Evolutionary conservation across 108 stramenopile genomes (phyloP).

Genomic region (Conticribra guillardii): DNA sequence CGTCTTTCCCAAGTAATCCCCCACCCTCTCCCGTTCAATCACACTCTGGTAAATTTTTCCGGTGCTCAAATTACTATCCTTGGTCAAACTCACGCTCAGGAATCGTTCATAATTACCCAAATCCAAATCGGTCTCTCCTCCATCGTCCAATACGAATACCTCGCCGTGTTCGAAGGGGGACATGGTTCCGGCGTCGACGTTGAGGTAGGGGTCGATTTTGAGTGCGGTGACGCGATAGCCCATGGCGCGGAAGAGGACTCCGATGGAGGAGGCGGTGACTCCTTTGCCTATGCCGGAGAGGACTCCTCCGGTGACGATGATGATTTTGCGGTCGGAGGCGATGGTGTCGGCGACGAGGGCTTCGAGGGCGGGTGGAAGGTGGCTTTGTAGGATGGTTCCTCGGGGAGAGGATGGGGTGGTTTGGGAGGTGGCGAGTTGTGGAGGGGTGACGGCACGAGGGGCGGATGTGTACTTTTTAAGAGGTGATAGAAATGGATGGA

Average conservation of each 20-base stretch:
- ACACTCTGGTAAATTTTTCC: slow-evolving; percentile 97
- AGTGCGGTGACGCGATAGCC: slow-evolving; percentile 94
- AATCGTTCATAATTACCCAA: slow-evolving; percentile 99
- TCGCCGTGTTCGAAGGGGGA: slow-evolving; percentile 96
- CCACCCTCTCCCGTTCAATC: slow-evolving; percentile 92
- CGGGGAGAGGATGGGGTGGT: too few relatives aligned
- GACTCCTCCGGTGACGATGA: slow-evolving; percentile 98
- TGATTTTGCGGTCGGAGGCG: slow-evolving; percentile 41
- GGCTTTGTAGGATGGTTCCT: slow-evolving; percentile 28
- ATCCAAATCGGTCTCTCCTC: slow-evolving; percentile 99
- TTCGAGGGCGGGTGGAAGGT: slow-evolving; percentile 32
- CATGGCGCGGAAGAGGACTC: slow-evolving; percentile 91
- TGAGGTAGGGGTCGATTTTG: slow-evolving; percentile 99
- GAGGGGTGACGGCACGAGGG: too few relatives aligned
- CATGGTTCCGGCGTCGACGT: slow-evolving; percentile 99
- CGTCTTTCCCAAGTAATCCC: slow-evolving; percentile 99
- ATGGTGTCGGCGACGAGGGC: slow-evolving; percentile 31
- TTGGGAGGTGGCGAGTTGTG: too few relatives aligned
- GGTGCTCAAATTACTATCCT: slow-evolving; percentile 96
- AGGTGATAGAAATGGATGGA: too few relatives aligned
- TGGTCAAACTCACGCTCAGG: slow-evolving; percentile 85
- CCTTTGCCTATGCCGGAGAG: slow-evolving; percentile 98
- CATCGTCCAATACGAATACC: slow-evolving; percentile 95
- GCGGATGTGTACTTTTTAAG: too few relatives aligned
- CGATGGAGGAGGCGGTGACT: slow-evolving; percentile 96